Evolutionary conservation across 345 rosid genomes (phyloP), one percentile per base, ranked within the genome.

Genomic region (Brassica cretica): DNA sequence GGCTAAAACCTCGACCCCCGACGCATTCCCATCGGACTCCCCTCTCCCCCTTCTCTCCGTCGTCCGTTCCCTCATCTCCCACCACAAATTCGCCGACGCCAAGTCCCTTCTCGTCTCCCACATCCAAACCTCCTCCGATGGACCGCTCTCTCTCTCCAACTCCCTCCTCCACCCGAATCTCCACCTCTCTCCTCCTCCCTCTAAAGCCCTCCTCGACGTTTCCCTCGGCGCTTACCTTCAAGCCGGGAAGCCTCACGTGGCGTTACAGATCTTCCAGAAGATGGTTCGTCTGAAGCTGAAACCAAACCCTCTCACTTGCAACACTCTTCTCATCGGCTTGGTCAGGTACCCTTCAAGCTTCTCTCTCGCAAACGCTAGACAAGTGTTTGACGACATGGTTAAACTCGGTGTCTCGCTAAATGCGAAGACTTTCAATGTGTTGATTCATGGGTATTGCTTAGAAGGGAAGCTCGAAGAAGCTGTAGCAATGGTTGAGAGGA

Each of bases 371-470:
- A 78, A 78, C 67, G 88, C 94, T 56, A 85, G 82, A 77, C 78
- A 82, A 61, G 82, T 91, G 66, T 89, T 92, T 66, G 62, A 71
- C 66, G 93, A 89, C 75, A 81, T 72, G 75, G 66, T 85, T 78
- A 77, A 74, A 68, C 74, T 88, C 24, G 90, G 89, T 35, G 87
- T 92, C n/a, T 65, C 66, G 18, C 76, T 90, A 12, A 81, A 75
- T 78, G 80, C 86, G 1, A 78, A 68, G 10, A 92, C 87, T 70
- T 88, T 91, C 56, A 91, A 92, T 80, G 79, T 89, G 0, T 80
- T 94, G 87, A 84, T 92, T 77, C 64, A 84, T 74, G 98, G 94
- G 21, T 92, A 80, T 81, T 94, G 98, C 73, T 67, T 89, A 78
- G 90, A 82, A 75, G 82, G 84, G 1, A 91, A 88, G 82, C 76